Percentiles rank a stretch among this genome's conserved stretches.
Conservation (phyloP, 306 rosid species). For the Rosa persica region DNA sequence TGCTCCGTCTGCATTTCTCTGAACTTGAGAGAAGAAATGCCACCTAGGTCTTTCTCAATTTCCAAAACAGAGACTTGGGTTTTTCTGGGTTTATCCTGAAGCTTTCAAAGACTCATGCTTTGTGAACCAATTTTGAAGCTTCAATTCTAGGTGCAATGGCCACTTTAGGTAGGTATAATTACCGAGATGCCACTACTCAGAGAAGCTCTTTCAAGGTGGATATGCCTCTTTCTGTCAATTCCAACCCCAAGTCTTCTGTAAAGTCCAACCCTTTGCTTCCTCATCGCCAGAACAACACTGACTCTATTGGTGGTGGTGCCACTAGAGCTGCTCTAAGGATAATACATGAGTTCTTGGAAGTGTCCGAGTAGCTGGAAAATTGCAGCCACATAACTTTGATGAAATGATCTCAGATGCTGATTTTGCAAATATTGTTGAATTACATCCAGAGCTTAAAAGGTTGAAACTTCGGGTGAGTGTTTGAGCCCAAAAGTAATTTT, state of each 20-base stretch:
- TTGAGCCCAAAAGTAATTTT: too few relatives aligned
- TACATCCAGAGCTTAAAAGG: conserved; percentile 98
- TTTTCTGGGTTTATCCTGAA: conserved; percentile 8
- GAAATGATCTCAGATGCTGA: conserved; percentile 82
- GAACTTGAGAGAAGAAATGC: background rate
- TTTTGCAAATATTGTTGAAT: conserved; percentile 93
- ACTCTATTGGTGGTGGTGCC: conserved; percentile 32
- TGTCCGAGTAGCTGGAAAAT: conserved; percentile 92
- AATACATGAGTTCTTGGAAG: conserved; percentile 89
- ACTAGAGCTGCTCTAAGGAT: conserved; percentile 47
- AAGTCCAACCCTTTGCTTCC: conserved; percentile 64
- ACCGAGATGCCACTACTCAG: conserved; percentile 49
- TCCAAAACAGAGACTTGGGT: conserved; percentile 15
- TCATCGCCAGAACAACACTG: conserved; percentile 78
- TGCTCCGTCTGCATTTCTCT: background rate
- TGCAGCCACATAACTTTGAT: conserved; percentile 80
- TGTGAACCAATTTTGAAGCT: too few relatives aligned
- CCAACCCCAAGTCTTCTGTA: conserved; percentile 47
- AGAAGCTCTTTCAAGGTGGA: conserved; percentile 63
- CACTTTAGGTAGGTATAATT: conserved; percentile 44
- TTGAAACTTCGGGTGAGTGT: too few relatives aligned
- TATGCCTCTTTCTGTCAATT: conserved; percentile 46
- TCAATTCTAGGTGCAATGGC: conserved; percentile 51
- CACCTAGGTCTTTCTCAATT: conserved; percentile 20
- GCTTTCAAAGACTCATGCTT: background rate